A percentile compares a stretch with the other conserved stretches of the same genome.
Conservation (phyloP, 768 basidiomycete genomes). For the Mycena vitilis region DNA sequence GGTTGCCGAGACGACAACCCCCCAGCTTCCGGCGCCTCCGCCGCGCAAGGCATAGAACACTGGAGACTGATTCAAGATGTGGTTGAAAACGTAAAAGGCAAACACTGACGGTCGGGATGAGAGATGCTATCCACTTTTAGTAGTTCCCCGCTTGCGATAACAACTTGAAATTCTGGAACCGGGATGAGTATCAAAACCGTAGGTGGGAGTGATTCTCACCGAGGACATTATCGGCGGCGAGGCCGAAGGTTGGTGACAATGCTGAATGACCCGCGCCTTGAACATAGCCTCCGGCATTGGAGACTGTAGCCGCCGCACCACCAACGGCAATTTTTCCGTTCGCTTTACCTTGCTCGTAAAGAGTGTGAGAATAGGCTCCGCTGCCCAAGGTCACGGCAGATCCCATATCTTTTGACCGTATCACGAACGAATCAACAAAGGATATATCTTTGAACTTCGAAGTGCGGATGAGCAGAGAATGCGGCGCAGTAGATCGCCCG, state of each 20-base stretch:
- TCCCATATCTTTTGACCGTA: conserved; percentile 1
- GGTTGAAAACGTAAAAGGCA: too few species aligned
- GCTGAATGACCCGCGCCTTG: conserved; percentile 6
- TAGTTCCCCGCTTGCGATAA: too few species aligned
- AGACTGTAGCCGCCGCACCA: background rate
- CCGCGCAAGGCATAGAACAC: too few species aligned
- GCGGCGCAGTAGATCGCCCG: conserved; percentile 55
- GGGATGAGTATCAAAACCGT: too few species aligned
- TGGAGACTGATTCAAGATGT: too few species aligned
- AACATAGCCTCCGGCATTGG: background rate
- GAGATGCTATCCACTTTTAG: too few species aligned
- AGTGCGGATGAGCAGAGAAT: conserved; percentile 55
- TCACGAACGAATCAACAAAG: conserved; percentile 33
- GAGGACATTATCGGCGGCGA: conserved; percentile 1
- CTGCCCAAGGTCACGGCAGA: background rate
- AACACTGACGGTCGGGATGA: too few species aligned
- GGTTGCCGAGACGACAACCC: too few species aligned
- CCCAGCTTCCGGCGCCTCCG: too few species aligned
- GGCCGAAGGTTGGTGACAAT: conserved; percentile 6
- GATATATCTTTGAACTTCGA: conserved; percentile 49
- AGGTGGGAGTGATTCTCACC: conserved; percentile 14
- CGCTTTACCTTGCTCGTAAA: background rate
- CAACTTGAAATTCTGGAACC: too few species aligned
- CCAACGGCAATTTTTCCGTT: background rate
- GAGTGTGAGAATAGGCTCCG: background rate